phyloP scores from a whole-genome alignment of 805 yeast species.

The Maudiozyma serrabonitensis region DNA sequence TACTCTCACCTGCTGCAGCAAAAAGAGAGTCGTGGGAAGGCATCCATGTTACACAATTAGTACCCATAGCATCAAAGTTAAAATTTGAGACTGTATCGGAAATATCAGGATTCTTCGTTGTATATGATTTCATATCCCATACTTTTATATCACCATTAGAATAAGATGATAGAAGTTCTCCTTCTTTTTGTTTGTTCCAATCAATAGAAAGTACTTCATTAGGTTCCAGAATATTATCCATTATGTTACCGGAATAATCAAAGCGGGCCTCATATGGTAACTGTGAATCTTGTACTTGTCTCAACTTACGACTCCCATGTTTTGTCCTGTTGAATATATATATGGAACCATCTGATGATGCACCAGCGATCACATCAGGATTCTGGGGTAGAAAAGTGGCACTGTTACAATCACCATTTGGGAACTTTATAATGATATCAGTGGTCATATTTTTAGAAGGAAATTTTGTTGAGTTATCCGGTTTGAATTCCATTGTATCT shows the following conservation, averaged over 20 bases:
- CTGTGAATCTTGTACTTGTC: constrained; percentile 6
- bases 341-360: constrained; percentile 55
- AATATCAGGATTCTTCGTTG: constrained; percentile 19
- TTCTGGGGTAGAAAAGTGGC: constrained; percentile 75
- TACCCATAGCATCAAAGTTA: constrained; percentile 36
- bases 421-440: constrained; percentile 23
- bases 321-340: constrained; percentile 75
- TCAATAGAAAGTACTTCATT: constrained; percentile 60
- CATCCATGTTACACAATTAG: constrained; percentile 68
- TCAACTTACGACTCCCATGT: constrained; percentile 41
- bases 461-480: constrained; percentile 22
- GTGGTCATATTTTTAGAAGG: constrained; percentile 21
- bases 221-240: constrained; percentile 10
- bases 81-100: constrained; percentile 14
- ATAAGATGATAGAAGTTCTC: constrained; percentile 49
- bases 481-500: constrained; percentile 31
- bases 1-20: constrained; percentile 60
- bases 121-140: constrained; percentile 53
- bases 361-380: constrained; percentile 70
- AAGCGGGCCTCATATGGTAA: constrained; percentile 15
- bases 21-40: constrained; percentile 52
- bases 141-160: constrained; percentile 53
- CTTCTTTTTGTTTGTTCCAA: constrained; percentile 64
- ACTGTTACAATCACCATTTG: constrained; percentile 54
- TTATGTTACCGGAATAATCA: constrained; percentile 6